A percentile compares a stretch with the other conserved stretches of the same genome.
phyloP scores from a whole-genome alignment of 139 green algal species.

The Asterochloris erici region DNA sequence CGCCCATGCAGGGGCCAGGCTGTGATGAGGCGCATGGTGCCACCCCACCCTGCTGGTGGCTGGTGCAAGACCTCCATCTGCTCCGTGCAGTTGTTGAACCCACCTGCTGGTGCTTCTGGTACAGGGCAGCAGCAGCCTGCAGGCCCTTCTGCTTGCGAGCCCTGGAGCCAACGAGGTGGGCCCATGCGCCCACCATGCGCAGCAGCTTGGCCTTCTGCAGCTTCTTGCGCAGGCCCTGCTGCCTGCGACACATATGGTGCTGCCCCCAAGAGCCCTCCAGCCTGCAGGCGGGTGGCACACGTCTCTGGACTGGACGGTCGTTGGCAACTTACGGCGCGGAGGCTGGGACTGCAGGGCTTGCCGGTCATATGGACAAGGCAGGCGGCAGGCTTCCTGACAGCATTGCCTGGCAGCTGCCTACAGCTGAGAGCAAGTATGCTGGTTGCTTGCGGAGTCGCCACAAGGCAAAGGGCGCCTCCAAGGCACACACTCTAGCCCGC shows the following conservation, averaged over 20 bases:
- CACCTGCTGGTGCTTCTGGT: background rate
- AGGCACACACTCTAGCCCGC: too few species aligned
- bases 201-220: constrained; percentile 7
- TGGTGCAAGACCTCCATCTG: too few species aligned
- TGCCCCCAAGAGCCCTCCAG: constrained; percentile 6
- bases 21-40: too few species aligned
- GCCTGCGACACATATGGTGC: background rate
- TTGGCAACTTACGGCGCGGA: background rate
- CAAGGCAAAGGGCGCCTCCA: background rate
- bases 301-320: background rate
- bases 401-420: background rate
- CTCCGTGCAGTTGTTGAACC: too few species aligned
- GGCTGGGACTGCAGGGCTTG: background rate
- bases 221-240: background rate
- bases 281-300: constrained; percentile 8
- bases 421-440: background rate
- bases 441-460: background rate
- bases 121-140: background rate
- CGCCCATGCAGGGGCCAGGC: too few species aligned
- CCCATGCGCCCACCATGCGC: constrained; percentile 16
- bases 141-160: background rate
- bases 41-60: too few species aligned
- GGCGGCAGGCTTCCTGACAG: background rate
- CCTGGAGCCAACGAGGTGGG: background rate
- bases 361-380: background rate